A percentile compares a stretch with the other conserved stretches of the same genome.
Evolutionary conservation across 2,329 filamentous ascomycete genomes (phyloP).

Genomic region (Sphaerulina musiva): DNA sequence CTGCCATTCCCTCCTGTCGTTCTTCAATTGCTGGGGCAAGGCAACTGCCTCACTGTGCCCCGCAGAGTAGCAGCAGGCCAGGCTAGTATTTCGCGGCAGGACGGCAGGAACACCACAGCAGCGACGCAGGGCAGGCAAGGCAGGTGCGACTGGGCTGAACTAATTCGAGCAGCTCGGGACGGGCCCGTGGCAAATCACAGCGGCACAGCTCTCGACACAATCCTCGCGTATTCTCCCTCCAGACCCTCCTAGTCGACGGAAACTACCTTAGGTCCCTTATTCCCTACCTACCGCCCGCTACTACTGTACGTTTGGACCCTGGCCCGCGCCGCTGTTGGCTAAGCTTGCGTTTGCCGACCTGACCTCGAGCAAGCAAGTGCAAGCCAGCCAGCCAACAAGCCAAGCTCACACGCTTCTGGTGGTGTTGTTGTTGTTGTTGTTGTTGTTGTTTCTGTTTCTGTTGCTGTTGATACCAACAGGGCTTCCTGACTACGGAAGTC

Average conservation of each 20-base stretch:
- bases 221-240: neutral
- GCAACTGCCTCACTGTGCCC: too few species aligned
- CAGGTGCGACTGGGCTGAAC: slow-evolving; percentile 1
- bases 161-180: neutral
- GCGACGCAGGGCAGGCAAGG: neutral
- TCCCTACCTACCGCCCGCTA: too few species aligned
- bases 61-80: too few species aligned
- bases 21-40: too few species aligned
- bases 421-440: too few species aligned
- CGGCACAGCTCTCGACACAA: neutral
- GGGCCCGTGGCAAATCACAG: slow-evolving; percentile 1
- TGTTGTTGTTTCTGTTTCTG: neutral
- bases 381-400: neutral
- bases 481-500: neutral
- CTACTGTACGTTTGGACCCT: neutral
- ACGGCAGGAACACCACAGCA: slow-evolving; percentile 2
- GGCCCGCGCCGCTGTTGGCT: neutral
- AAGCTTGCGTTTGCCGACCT: too few species aligned
- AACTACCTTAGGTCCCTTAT: too few species aligned
- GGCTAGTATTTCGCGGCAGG: too few species aligned
- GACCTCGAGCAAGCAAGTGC: too few species aligned
- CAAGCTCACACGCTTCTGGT: neutral
- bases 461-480: neutral
- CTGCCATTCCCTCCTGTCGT: too few species aligned
- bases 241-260: too few species aligned